phyloP scores from a whole-genome alignment of 495 filamentous ascomycete species.

The Hyaloscypha finlandica region DNA sequence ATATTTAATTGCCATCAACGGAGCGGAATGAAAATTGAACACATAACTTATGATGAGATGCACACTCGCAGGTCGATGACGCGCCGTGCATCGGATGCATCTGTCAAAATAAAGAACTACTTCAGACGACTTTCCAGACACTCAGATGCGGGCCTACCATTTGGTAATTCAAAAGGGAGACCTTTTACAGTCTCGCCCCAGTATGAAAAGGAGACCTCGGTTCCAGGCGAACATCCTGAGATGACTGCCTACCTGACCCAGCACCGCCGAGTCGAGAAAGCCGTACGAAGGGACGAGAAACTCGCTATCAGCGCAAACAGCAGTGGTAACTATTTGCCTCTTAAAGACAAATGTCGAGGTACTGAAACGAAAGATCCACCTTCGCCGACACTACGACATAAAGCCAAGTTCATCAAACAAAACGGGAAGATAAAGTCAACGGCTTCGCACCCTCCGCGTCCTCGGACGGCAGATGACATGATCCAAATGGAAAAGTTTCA shows the following conservation, averaged over 20 bases:
- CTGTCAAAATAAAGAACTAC: slow-evolving; percentile 2
- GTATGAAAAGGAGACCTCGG: background rate
- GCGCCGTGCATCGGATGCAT: background rate
- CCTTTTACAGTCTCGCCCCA: background rate
- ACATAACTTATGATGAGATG: slow-evolving; percentile 18
- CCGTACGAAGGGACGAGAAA: background rate
- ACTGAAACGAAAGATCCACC: background rate
- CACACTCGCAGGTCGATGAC: background rate
- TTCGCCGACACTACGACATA: background rate
- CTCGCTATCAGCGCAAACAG: background rate
- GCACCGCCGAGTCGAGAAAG: background rate
- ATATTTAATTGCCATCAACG: background rate
- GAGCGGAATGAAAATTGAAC: slow-evolving; percentile 10
- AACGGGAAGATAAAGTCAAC: background rate
- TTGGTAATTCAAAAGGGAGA: background rate
- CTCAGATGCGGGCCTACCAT: background rate
- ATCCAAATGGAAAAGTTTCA: background rate
- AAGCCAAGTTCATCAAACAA: background rate
- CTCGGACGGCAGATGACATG: background rate
- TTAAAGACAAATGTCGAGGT: background rate
- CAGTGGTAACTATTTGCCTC: background rate
- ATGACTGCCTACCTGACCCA: slow-evolving; percentile 8
- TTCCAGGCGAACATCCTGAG: background rate
- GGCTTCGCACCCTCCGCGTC: background rate
- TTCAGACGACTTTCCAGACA: background rate